Evolutionary conservation across 352 stramenopile species (phyloP).

Genomic region (Pythium graminicola): DNA sequence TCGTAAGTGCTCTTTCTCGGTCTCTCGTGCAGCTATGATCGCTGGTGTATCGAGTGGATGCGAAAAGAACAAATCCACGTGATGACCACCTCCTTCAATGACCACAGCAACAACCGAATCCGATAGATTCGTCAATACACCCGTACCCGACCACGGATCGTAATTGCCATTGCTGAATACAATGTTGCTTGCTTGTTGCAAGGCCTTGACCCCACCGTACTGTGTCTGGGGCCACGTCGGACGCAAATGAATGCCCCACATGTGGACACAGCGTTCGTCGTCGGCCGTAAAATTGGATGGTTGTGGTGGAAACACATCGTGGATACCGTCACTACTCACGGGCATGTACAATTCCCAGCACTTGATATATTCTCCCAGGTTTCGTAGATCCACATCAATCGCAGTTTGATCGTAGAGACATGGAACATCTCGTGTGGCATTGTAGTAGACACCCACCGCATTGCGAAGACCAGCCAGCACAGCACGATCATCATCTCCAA

Average conservation of each 20-base stretch:
- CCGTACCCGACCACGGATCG: constrained; percentile 90
- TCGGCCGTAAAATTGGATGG: constrained; percentile 61
- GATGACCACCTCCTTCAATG: constrained; percentile 75
- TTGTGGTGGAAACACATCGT: constrained; percentile 86
- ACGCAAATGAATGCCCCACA: constrained; percentile 56
- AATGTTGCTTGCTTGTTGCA: constrained; percentile 86
- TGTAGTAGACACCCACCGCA: constrained; percentile 68
- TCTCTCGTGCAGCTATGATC: constrained; percentile 57
- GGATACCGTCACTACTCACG: constrained; percentile 63
- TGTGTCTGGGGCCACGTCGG: constrained; percentile 60
- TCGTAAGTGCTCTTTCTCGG: constrained; percentile 71
- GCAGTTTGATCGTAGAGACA: constrained; percentile 52
- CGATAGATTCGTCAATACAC: constrained; percentile 65
- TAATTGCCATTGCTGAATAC: constrained; percentile 93
- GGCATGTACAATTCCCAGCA: constrained; percentile 78
- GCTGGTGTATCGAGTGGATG: constrained; percentile 76
- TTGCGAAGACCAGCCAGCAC: constrained; percentile 52
- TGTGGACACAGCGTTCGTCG: constrained; percentile 46
- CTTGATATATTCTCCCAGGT: constrained; percentile 78
- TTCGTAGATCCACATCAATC: constrained; percentile 24
- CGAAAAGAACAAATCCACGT: constrained; percentile 91
- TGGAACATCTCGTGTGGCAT: constrained; percentile 46
- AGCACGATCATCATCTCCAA: constrained; percentile 24
- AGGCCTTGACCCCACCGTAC: constrained; percentile 56
- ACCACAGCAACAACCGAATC: constrained; percentile 64